These are phyloP conservation scores for Suillus discolor DNA, from an alignment of 768 basidiomycete genomes.

Conservation along the genomic window DNA sequence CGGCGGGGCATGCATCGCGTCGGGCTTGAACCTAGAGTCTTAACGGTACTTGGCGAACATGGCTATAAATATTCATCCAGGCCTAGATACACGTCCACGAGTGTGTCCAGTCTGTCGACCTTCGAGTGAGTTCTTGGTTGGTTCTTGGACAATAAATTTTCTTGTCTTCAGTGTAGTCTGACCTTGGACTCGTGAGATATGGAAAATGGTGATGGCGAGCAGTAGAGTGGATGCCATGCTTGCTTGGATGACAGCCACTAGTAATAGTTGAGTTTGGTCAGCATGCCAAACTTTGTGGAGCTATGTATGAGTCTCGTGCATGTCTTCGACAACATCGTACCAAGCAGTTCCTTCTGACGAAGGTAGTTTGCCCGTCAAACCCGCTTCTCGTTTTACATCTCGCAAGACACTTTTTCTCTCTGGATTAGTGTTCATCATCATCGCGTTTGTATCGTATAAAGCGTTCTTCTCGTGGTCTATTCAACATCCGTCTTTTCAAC, in stretches of 20 bases:
- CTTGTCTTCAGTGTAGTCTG: not conserved
- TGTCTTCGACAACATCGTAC: conserved; percentile 23
- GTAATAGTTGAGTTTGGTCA: conserved; percentile 1
- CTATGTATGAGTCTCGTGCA: conserved; percentile 8
- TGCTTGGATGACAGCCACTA: not conserved
- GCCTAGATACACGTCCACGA: not conserved
- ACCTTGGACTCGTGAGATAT: not conserved
- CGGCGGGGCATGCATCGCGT: not conserved
- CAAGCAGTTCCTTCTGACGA: conserved; percentile 25
- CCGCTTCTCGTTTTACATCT: conserved; percentile 28
- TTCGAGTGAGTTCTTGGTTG: not conserved
- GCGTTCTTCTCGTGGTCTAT: conserved; percentile 30
- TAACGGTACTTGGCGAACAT: not conserved
- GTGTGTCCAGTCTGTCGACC: not conserved
- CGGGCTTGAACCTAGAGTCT: not conserved
- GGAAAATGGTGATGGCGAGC: not conserved
- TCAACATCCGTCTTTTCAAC: not conserved
- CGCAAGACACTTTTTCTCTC: conserved; percentile 38
- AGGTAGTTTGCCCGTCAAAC: conserved; percentile 16
- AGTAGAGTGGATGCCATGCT: not conserved
- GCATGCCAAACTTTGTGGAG: conserved; percentile 5
- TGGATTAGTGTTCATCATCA: conserved; percentile 33
- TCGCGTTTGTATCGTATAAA: conserved; percentile 45
- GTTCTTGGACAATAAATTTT: not conserved
- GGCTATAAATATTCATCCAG: not conserved